Base-by-base conservation (phyloP, 306 rosid species). In the Castanopsis chinensis region DNA sequence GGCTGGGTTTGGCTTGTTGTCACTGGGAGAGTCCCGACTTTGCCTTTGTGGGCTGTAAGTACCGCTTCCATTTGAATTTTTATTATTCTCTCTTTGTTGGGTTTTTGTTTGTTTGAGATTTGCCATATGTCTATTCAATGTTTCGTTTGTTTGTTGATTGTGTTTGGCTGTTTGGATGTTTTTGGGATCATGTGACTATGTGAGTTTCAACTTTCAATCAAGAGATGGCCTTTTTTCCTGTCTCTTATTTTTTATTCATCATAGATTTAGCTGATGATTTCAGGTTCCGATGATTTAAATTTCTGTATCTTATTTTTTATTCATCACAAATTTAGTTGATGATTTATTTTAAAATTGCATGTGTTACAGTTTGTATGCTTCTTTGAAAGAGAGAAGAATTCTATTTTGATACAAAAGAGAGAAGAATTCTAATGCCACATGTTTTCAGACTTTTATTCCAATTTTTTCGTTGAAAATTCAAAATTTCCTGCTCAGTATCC, bases 11-110 rank as follows among this genome's bases (percentile, higher is more conserved):
- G 97, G 98, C 81, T 95, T 37, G 76, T 93, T 51, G 93, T 95
- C 74, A 87, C 97, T 49, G 85, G 86, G 56, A 79, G 83, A 79
- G 79, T 83, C 65, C 86, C 98, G 0, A 52, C 72, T 72, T 64
- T 91, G 70, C 95, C 97, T 83, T 76, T 92, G 68, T 92, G 98
- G 98, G 97, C 91, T 35, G 98, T 92, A 49, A 92, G 97, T 89
- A 54, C 63, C 43, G 13, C 12, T 49, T n/a, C 1, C 28, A 12
- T 30, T 77, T 45, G 30, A 18, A 30, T 53, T 23, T 63, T 68
- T 74, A n/a, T 45, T 64, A n/a, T 18, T 56, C 35, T 32, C 65
- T 5, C 9, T 27, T 52, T 3, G 45, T 41, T 41, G 45, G 45
- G 45, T 41, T 49, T 49, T 49, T 12, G 53, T 49, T 49, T 49